These are phyloP conservation scores for Neonectria faginata DNA, from an alignment of 2,329 filamentous ascomycete genomes.

Conservation along the genomic window DNA sequence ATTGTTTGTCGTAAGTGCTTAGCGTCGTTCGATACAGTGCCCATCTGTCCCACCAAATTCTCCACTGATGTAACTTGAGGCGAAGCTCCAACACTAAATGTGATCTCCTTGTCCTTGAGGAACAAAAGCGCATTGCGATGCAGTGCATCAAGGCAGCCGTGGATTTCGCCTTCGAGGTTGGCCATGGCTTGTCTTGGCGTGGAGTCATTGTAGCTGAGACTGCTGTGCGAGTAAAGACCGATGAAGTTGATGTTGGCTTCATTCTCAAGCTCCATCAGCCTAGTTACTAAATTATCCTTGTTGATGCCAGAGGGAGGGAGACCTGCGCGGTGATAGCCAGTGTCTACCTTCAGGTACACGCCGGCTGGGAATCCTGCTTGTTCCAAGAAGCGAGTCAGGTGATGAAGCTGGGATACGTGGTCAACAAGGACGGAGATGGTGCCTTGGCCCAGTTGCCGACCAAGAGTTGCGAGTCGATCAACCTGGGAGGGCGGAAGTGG, in stretches of 20 bases:
- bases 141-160: constrained; percentile 46
- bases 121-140: constrained; percentile 31
- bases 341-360: constrained; percentile 72
- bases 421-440: constrained; percentile 69
- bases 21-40: constrained; percentile 7
- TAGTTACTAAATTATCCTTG: constrained; percentile 52
- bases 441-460: constrained; percentile 56
- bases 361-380: constrained; percentile 47
- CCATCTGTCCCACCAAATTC: constrained; percentile 33
- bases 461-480: constrained; percentile 60
- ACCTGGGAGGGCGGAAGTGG: constrained; percentile 68
- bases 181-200: constrained; percentile 47
- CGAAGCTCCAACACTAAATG: constrained; percentile 50
- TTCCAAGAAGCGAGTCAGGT: constrained; percentile 47
- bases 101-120: constrained; percentile 29
- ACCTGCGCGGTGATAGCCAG: constrained; percentile 73
- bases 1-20: constrained; percentile 23
- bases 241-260: constrained; percentile 30
- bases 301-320: constrained; percentile 58
- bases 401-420: constrained; percentile 60
- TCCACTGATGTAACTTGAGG: constrained; percentile 48
- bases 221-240: constrained; percentile 51
- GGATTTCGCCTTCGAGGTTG: constrained; percentile 47
- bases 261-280: constrained; percentile 46
- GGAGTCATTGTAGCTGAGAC: constrained; percentile 47